Evolutionary conservation across 1,284 basidiomycete genomes (phyloP), one percentile per base, ranked within the genome.

Genomic region (Chalciporus sp.): DNA sequence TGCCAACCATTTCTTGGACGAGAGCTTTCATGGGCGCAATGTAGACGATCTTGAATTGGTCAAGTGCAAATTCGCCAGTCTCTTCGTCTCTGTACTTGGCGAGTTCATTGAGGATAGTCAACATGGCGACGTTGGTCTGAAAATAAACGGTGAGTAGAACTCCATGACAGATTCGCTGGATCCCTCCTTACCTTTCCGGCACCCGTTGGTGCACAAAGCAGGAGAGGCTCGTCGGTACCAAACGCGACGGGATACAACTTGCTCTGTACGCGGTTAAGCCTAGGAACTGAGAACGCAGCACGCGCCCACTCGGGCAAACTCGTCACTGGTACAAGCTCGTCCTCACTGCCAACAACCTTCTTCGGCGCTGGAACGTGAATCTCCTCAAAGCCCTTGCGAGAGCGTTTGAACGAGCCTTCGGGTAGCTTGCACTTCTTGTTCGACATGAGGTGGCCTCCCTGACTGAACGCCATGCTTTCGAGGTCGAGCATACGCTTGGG

Each of bases 1-100:
- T 96, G 61, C 92, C 90, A 55, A 98, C 95, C 88, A 96, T 95
- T 72, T 98, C 95, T 71, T 97, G 95, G 0, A 98, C 95, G 52
- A 98, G 83, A 2, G 95, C 95, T 72, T 98, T 99, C 97, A 99
- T 99, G 1, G 97, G 97, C 0, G 97, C 96, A 47, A 99, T 87
- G 70, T 99, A 99, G 61, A 99, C 89, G 58, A 98, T 94, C 77
- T 99, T 99, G 85, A 98, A 98, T 0, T 90, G 78, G 61, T 92
- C 88, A 31, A 95, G 81, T 67, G 97, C 93, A 67, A 98, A 92
- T n/a, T 77, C 70, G 46, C 94, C 94, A 0, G 92, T 92, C 10
- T 79, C 80, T 53, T 91, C 88, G 66, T 97, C 86, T 17, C 93
- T 86, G 69, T 90, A 86, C 66, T 96, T 95, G 28, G 80, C 74